Evolutionary conservation across 495 filamentous ascomycete species (phyloP).

Genomic region (Aspergillus egyptiacus): DNA sequence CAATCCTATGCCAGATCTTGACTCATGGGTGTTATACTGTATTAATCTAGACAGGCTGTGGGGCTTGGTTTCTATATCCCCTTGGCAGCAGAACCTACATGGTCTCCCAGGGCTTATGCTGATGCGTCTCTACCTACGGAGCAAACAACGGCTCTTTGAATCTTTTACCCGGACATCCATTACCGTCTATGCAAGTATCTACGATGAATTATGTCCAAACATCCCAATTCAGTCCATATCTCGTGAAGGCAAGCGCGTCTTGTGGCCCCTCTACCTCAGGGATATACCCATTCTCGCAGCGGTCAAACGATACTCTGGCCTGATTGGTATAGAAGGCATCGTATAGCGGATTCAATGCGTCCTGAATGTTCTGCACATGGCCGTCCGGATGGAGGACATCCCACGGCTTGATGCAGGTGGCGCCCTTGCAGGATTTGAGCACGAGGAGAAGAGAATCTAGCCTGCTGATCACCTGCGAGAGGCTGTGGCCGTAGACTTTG

Average conservation of each 20-base stretch:
- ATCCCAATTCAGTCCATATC: slow-evolving; percentile 11
- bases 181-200: no score
- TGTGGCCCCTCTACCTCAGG: slow-evolving; percentile 11
- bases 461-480: slow-evolving; percentile 32
- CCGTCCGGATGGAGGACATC: slow-evolving; percentile 43
- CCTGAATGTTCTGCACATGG: slow-evolving; percentile 22
- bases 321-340: slow-evolving; percentile 14
- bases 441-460: slow-evolving; percentile 53
- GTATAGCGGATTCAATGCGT: slow-evolving; percentile 18
- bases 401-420: slow-evolving; percentile 47
- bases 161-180: no score
- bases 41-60: background rate
- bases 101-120: no score
- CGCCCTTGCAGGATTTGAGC: slow-evolving; percentile 50
- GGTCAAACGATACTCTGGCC: slow-evolving; percentile 6
- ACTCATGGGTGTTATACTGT: no score
- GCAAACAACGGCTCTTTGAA: no score
- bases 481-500: background rate
- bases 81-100: no score
- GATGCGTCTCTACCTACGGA: no score
- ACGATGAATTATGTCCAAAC: slow-evolving; percentile 6
- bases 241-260: background rate
- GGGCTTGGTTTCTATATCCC: background rate
- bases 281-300: slow-evolving; percentile 13
- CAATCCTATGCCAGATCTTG: background rate